A percentile compares a stretch with the other conserved stretches of the same genome.
Evolutionary conservation across 495 filamentous ascomycete species (phyloP).

Genomic region (Cercophora newfieldiana): DNA sequence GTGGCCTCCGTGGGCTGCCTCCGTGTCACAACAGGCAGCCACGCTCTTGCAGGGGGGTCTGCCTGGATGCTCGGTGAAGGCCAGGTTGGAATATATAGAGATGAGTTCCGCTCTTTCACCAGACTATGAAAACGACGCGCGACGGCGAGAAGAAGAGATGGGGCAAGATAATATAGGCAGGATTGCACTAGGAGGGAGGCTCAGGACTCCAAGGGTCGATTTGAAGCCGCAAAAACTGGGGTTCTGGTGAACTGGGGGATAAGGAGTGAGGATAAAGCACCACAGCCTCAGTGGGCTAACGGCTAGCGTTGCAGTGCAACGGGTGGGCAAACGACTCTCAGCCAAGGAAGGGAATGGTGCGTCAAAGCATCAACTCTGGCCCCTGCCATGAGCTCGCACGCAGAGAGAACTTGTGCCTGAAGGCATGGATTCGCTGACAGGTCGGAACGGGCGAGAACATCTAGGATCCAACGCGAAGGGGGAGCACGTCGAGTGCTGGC

Average conservation of each 20-base stretch:
- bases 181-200: neutral
- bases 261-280: neutral
- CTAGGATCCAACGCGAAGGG: neutral
- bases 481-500: neutral
- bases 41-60: neutral
- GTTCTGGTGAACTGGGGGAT: neutral
- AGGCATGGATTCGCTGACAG: slow-evolving; percentile 5
- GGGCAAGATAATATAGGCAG: neutral
- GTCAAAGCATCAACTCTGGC: neutral
- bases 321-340: slow-evolving; percentile 3
- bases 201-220: neutral
- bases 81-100: slow-evolving; percentile 4
- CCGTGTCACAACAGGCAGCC: slow-evolving; percentile 9
- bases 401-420: neutral
- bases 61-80: slow-evolving; percentile 4
- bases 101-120: neutral
- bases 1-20: slow-evolving; percentile 5
- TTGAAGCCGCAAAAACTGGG: neutral
- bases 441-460: neutral
- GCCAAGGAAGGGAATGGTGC: neutral
- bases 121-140: neutral
- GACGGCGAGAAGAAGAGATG: neutral
- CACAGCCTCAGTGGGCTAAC: slow-evolving; percentile 16
- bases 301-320: slow-evolving; percentile 7
- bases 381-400: neutral